A percentile compares a stretch with the other conserved stretches of the same genome.
phyloP scores from a whole-genome alignment of 192 early-diverging fungal genomes.

The Bifiguratus adelaidae region DNA sequence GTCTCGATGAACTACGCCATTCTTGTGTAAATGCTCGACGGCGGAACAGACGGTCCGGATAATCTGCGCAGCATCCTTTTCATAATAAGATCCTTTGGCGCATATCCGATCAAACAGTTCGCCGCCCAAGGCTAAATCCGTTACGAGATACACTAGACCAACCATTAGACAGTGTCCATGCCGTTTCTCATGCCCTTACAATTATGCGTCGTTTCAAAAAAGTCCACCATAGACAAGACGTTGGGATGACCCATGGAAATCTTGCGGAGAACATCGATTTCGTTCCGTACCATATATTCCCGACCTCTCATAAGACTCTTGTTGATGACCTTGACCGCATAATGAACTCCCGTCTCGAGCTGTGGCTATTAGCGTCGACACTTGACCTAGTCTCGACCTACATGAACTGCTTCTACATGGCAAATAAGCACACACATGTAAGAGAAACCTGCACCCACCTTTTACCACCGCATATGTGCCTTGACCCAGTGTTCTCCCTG shows the following conservation, averaged over 20 bases:
- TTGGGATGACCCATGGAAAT: constrained; percentile 64
- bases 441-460: constrained; percentile 20
- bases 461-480: constrained; percentile 59
- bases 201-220: constrained; percentile 69
- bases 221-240: constrained; percentile 61
- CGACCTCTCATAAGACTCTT: constrained; percentile 60
- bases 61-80: constrained; percentile 71
- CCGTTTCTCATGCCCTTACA: constrained; percentile 16
- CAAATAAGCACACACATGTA: too few species aligned
- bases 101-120: constrained; percentile 87
- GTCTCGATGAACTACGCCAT: constrained; percentile 73
- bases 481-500: constrained; percentile 46
- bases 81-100: constrained; percentile 53
- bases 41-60: constrained; percentile 68
- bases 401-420: constrained; percentile 34
- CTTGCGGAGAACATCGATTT: constrained; percentile 55
- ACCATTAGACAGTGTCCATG: background rate
- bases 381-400: constrained; percentile 8
- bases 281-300: constrained; percentile 56
- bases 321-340: constrained; percentile 73
- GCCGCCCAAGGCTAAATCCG: constrained; percentile 72
- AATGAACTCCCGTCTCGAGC: constrained; percentile 55
- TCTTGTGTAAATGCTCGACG: constrained; percentile 73
- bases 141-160: constrained; percentile 55
- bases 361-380: background rate